Percentiles rank a stretch among this genome's conserved stretches.
Conservation (phyloP, 371 early-diverging fungal genomes). For the Mucor sp. region DNA sequence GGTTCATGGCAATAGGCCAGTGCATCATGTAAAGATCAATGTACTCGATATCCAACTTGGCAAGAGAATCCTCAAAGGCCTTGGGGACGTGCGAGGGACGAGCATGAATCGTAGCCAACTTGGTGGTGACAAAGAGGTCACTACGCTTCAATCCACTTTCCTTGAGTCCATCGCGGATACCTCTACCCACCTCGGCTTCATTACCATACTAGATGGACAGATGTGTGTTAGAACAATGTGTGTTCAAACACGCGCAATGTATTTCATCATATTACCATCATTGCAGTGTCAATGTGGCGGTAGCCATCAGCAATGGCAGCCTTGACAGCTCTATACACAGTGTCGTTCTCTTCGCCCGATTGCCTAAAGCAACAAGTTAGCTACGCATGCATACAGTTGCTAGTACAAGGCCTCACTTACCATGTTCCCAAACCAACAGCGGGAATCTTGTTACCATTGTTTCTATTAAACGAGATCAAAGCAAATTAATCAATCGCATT, state of each 20-base stretch:
- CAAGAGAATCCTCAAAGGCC: constrained; percentile 54
- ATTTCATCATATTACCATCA: constrained; percentile 25
- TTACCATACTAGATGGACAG: constrained; percentile 57
- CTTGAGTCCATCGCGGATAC: constrained; percentile 55
- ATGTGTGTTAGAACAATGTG: constrained; percentile 17
- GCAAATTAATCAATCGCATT: neutral
- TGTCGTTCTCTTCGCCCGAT: constrained; percentile 40
- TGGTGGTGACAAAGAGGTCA: constrained; percentile 89
- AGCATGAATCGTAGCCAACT: constrained; percentile 72
- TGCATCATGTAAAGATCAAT: constrained; percentile 72
- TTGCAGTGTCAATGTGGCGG: constrained; percentile 65
- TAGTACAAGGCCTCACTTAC: neutral
- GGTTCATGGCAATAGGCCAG: constrained; percentile 49
- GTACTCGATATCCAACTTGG: constrained; percentile 60
- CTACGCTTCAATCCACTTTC: constrained; percentile 56
- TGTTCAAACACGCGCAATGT: neutral
- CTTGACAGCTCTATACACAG: constrained; percentile 43
- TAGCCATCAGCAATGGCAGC: constrained; percentile 47
- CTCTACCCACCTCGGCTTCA: constrained; percentile 70
- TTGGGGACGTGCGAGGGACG: constrained; percentile 49
- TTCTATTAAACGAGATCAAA: constrained; percentile 21
- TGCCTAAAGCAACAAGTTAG: constrained; percentile 28
- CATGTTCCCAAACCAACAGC: constrained; percentile 57
- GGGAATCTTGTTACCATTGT: constrained; percentile 49
- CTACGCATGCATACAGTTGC: neutral